phyloP scores from a whole-genome alignment of 2,329 filamentous ascomycete genomes.

The Calonectria fujianensis region DNA sequence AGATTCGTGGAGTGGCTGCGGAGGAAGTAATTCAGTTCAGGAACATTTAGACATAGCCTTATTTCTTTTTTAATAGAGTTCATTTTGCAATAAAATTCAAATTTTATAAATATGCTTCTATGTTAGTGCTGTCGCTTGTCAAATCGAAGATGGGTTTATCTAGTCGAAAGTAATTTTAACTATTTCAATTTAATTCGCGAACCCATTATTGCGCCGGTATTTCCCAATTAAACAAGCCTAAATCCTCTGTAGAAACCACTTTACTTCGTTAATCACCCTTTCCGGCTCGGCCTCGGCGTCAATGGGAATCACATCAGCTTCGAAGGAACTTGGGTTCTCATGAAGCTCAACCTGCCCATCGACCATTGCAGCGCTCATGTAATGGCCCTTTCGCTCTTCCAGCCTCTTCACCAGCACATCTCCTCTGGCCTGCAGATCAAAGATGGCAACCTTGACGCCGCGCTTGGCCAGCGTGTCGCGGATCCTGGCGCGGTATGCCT shows the following conservation, averaged over 20 bases:
- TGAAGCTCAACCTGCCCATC: constrained; percentile 58
- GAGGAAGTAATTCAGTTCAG: neutral
- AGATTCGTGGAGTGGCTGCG: neutral
- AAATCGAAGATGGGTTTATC: too few species aligned
- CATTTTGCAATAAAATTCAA: neutral
- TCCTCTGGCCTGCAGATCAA: constrained; percentile 59
- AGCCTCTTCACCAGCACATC: constrained; percentile 57
- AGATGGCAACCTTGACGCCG: constrained; percentile 56
- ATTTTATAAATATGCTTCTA: neutral
- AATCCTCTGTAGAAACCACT: constrained; percentile 43
- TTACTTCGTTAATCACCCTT: constrained; percentile 45
- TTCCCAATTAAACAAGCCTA: neutral
- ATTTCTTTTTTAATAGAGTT: neutral
- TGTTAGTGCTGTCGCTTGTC: too few species aligned
- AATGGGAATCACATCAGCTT: constrained; percentile 61
- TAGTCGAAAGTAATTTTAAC: neutral
- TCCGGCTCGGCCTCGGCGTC: constrained; percentile 44
- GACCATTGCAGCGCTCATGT: constrained; percentile 61
- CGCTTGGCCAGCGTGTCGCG: constrained; percentile 47
- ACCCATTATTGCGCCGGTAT: neutral
- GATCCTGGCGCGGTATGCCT: constrained; percentile 58
- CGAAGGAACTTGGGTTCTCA: constrained; percentile 54
- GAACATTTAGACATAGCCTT: neutral
- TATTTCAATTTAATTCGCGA: neutral
- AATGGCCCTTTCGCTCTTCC: constrained; percentile 57